A percentile compares a stretch with the other conserved stretches of the same genome.
These are phyloP conservation scores for Talaromyces stipitatus DNA, from an alignment of 495 filamentous ascomycete genomes.

Conservation along the genomic window DNA sequence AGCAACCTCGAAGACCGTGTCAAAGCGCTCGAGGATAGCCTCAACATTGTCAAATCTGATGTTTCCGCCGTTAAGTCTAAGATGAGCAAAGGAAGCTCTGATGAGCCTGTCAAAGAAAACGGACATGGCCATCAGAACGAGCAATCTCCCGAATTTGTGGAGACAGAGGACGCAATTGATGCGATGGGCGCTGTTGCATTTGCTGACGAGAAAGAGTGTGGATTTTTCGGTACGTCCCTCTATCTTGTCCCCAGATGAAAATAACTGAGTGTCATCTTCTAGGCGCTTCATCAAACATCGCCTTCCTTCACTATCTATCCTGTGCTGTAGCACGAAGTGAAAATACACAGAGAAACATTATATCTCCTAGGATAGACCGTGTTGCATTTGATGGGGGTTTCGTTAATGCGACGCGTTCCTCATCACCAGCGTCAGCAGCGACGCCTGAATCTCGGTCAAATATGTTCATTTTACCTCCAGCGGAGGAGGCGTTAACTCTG, in stretches of 20 bases:
- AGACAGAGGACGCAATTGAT: constrained; percentile 27
- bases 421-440: constrained; percentile 15
- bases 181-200: constrained; percentile 36
- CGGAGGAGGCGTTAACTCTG: constrained; percentile 14
- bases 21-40: no score
- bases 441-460: constrained; percentile 3
- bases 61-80: no score
- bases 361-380: background rate
- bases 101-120: background rate
- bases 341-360: background rate
- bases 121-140: background rate
- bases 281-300: constrained; percentile 44
- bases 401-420: constrained; percentile 14
- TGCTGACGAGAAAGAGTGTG: constrained; percentile 36
- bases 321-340: constrained; percentile 13
- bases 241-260: background rate
- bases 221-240: constrained; percentile 33
- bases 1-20: no score
- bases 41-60: no score
- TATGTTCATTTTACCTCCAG: constrained; percentile 19
- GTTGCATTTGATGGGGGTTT: no score
- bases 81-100: background rate
- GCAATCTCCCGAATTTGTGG: no score
- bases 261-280: constrained; percentile 8
- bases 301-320: constrained; percentile 33